Conservation (phyloP, 192 early-diverging fungal species). For the Coemansia sp. region DNA sequence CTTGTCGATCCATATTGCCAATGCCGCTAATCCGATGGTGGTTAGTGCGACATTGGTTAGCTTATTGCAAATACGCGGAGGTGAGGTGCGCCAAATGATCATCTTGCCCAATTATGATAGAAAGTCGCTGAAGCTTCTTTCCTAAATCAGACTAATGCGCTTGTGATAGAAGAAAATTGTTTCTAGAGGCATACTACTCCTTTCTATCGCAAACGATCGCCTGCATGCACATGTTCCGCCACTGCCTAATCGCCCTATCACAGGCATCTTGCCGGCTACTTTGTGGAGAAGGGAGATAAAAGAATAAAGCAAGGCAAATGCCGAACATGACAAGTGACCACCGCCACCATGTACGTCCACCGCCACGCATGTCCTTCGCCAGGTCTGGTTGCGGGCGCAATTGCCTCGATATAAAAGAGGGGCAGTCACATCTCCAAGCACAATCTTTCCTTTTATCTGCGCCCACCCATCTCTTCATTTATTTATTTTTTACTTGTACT, state of each 20-base stretch:
- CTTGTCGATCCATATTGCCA: background rate
- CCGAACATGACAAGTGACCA: background rate
- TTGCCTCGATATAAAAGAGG: background rate
- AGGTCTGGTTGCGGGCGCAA: background rate
- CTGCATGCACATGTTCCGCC: background rate
- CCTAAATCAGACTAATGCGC: background rate
- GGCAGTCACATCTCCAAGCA: background rate
- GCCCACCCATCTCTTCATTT: background rate
- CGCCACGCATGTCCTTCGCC: conserved; percentile 1
- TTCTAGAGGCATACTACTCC: background rate
- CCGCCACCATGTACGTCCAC: conserved; percentile 3
- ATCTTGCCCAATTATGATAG: background rate
- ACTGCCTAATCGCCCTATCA: background rate
- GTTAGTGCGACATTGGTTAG: background rate
- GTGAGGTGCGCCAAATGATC: background rate
- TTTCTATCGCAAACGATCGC: background rate
- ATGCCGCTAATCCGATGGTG: background rate
- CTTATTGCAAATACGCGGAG: background rate
- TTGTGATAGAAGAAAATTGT: background rate
- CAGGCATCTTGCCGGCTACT: background rate
- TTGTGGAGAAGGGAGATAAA: background rate
- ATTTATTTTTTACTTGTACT: conserved; percentile 1
- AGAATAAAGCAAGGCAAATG: background rate
- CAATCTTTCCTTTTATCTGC: background rate
- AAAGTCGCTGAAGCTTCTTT: background rate